Percentiles rank a stretch among this genome's conserved stretches.
Evolutionary conservation across 352 stramenopile genomes (phyloP).

Genomic region (Phytophthora pinifolia): DNA sequence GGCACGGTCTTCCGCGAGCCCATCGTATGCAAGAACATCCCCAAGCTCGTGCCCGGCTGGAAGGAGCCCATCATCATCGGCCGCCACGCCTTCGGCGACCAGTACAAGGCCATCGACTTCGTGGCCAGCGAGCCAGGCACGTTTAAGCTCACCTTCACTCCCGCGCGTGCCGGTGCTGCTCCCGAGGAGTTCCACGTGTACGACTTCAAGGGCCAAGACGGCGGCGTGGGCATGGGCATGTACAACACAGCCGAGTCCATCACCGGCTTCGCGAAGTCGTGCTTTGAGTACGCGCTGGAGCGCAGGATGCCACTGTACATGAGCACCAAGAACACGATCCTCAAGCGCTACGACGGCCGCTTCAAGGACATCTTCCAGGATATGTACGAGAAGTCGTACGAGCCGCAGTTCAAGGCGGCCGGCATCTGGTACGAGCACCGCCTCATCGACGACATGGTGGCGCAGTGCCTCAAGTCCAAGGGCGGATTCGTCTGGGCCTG

Average conservation of each 20-base stretch:
- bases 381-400: conserved; percentile 83
- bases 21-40: conserved; percentile 87
- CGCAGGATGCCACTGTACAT: conserved; percentile 81
- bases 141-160: conserved; percentile 83
- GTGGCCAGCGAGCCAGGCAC: conserved; percentile 63
- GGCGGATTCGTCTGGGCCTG: conserved; percentile 90
- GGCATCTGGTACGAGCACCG: conserved; percentile 87
- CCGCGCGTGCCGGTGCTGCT: conserved; percentile 45
- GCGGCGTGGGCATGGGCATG: conserved; percentile 86
- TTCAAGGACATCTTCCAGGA: conserved; percentile 91
- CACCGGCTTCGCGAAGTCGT: conserved; percentile 61
- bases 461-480: conserved; percentile 87
- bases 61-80: conserved; percentile 88
- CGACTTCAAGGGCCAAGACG: conserved; percentile 69
- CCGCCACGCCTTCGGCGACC: conserved; percentile 87
- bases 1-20: conserved; percentile 90
- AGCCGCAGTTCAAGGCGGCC: conserved; percentile 63
- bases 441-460: conserved; percentile 92
- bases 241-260: conserved; percentile 90
- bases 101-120: conserved; percentile 89
- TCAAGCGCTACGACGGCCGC: conserved; percentile 86
- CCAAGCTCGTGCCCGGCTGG: conserved; percentile 84
- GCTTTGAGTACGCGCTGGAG: conserved; percentile 64
- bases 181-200: conserved; percentile 74
- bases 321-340: conserved; percentile 92